A percentile compares a stretch with the other conserved stretches of the same genome.
phyloP scores from a whole-genome alignment of 1,284 basidiomycete genomes.

The Xanthoconium separans region DNA sequence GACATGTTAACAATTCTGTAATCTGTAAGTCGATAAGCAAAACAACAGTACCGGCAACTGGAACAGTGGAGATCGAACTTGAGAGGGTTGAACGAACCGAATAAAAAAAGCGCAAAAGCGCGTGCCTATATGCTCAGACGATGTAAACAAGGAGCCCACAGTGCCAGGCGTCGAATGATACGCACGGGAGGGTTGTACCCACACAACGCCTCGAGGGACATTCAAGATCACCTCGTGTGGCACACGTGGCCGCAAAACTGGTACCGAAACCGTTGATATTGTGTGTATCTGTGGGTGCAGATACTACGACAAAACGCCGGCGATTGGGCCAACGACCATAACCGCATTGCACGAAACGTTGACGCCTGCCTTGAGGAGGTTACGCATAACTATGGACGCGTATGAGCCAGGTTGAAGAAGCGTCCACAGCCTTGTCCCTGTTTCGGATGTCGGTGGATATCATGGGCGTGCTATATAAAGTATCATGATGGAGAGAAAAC shows the following conservation, averaged over 20 bases:
- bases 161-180: background rate
- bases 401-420: background rate
- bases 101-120: background rate
- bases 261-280: background rate
- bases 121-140: slow-evolving; percentile 2
- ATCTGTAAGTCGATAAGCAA: background rate
- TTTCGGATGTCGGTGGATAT: background rate
- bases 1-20: background rate
- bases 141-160: slow-evolving; percentile 17
- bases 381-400: background rate
- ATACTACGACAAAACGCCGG: background rate
- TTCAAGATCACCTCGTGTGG: slow-evolving; percentile 16
- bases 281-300: background rate
- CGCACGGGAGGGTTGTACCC: background rate
- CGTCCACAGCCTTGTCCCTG: background rate
- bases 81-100: background rate
- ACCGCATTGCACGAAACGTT: background rate
- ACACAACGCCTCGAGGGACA: slow-evolving; percentile 8
- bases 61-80: background rate
- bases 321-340: slow-evolving; percentile 5
- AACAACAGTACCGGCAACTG: slow-evolving; percentile 1
- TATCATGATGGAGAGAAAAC: background rate
- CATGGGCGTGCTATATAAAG: background rate
- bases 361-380: background rate
- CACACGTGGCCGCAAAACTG: slow-evolving; percentile 8